A percentile compares a stretch with the other conserved stretches of the same genome.
Conservation (phyloP, 352 stramenopile genomes). For the Phytophthora lateralis region DNA sequence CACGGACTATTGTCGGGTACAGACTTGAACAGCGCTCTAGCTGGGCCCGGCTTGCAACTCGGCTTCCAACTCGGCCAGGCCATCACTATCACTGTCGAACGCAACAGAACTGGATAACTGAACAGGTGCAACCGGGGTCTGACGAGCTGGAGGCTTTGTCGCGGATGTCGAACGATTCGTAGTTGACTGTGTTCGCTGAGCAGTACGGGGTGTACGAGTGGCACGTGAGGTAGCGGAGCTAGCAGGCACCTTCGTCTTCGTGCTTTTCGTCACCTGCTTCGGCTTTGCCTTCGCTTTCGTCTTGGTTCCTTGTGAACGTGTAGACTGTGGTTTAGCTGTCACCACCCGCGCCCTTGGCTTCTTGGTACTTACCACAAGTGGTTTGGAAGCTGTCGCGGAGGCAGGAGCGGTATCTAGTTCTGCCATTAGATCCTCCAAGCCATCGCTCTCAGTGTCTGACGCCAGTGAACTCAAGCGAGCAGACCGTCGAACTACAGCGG, state of each 20-base stretch:
- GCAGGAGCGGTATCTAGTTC: slow-evolving; percentile 39
- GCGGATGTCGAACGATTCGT: background rate
- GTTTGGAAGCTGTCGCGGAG: background rate
- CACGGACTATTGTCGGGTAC: slow-evolving; percentile 13
- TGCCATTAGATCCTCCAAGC: slow-evolving; percentile 50
- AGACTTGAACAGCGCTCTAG: background rate
- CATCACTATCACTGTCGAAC: slow-evolving; percentile 56
- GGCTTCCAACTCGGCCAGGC: slow-evolving; percentile 48
- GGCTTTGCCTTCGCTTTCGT: background rate
- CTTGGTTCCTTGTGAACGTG: slow-evolving; percentile 4
- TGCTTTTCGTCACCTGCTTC: slow-evolving; percentile 3
- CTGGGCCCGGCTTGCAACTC: slow-evolving; percentile 30
- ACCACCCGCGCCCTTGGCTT: slow-evolving; percentile 5
- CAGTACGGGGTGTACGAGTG: slow-evolving; percentile 6
- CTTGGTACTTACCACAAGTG: slow-evolving; percentile 3
- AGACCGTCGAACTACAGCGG: slow-evolving; percentile 18
- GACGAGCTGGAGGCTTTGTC: slow-evolving; percentile 1
- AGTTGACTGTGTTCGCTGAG: slow-evolving; percentile 6
- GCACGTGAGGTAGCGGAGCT: background rate
- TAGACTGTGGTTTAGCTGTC: slow-evolving; percentile 11
- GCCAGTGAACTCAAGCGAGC: slow-evolving; percentile 35
- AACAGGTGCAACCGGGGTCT: background rate
- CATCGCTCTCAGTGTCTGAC: slow-evolving; percentile 58
- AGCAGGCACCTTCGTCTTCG: slow-evolving; percentile 6
- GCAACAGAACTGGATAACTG: slow-evolving; percentile 20